Evolutionary conservation across 2,329 filamentous ascomycete species (phyloP), one percentile per base, ranked within the genome.

Genomic region (Alternaria gansuensis): DNA sequence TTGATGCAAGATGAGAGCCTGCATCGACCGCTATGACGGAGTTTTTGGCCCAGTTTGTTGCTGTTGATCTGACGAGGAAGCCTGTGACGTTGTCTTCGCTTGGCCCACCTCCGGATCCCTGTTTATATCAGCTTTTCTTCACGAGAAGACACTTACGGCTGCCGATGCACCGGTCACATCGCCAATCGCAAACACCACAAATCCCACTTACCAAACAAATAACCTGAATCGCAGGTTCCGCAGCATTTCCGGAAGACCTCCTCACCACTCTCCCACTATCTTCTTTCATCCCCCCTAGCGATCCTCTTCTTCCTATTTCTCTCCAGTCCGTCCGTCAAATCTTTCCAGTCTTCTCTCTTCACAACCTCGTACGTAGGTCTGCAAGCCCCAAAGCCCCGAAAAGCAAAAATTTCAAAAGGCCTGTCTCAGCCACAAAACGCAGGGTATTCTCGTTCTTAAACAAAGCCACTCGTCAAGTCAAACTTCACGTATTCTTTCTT

Each of bases 21-120:
- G 93, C 93, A 81, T 99, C 95, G 51, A 99, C 90, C n/a, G 94
- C 93, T 28, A 98, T 82, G 39, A 97, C 78, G 0, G 93, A 97
- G 43, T 90, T 89, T 69, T 88, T 90, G 48, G 85, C 82, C 95
- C 95, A 99, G 62, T 88, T 86, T 51, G 90, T 86, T 29, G 88
- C 86, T 9, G 90, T 84, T 4, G 94, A 94, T 45, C 94, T 90
- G 45, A 98, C 91, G 21, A 99, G 86, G 57, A 98, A 88, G 3
- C 93, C 92, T 0, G 94, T 97, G 24, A 92, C 90, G 75, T 93
- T 95, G 77, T 92, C 89, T 83, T 99, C 95, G 70, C 87, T 85
- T 31, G 95, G 95, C 51, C 95, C 95, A 58, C 95, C 95, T 50
- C 92, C 92, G 44, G 92, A 88, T 64, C 95, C 95, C 93, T 96